These are phyloP conservation scores for Kodamaea suecica DNA, from an alignment of 1,139 yeast species.

Conservation along the genomic window DNA sequence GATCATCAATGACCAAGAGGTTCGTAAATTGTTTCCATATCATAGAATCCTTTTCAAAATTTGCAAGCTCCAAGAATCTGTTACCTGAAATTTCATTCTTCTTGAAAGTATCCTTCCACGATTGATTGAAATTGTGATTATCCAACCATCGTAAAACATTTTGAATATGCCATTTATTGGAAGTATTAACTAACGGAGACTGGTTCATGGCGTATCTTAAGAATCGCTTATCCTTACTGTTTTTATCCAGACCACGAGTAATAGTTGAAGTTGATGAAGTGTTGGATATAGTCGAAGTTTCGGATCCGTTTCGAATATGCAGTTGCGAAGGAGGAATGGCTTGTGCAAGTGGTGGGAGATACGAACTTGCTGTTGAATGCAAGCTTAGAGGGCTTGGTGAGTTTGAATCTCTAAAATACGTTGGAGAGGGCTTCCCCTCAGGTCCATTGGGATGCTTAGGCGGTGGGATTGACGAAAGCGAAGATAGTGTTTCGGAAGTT, in stretches of 20 bases:
- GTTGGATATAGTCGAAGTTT: conserved; percentile 33
- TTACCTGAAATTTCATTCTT: conserved; percentile 60
- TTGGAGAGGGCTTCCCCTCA: conserved; percentile 2
- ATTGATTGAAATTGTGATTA: conserved; percentile 59
- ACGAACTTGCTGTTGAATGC: conserved; percentile 1
- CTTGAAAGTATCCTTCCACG: conserved; percentile 68
- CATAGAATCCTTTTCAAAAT: conserved; percentile 55
- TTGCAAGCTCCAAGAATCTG: conserved; percentile 63
- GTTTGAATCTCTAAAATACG: background rate
- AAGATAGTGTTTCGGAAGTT: background rate
- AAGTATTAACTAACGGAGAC: conserved; percentile 19
- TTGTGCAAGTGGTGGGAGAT: conserved; percentile 3
- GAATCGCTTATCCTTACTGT: conserved; percentile 39
- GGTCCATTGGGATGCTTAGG: background rate
- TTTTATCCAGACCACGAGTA: conserved; percentile 29
- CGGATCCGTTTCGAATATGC: conserved; percentile 40
- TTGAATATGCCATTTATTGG: conserved; percentile 60
- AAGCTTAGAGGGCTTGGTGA: conserved; percentile 2
- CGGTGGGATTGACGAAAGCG: conserved; percentile 2
- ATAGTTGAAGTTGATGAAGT: conserved; percentile 33
- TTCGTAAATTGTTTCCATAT: conserved; percentile 49
- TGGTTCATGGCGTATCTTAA: conserved; percentile 47
- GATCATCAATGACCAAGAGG: conserved; percentile 36
- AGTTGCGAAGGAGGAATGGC: conserved; percentile 6
- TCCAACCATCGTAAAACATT: conserved; percentile 70